phyloP scores from a whole-genome alignment of 768 basidiomycete species.

The Pleurotus ostreatus region DNA sequence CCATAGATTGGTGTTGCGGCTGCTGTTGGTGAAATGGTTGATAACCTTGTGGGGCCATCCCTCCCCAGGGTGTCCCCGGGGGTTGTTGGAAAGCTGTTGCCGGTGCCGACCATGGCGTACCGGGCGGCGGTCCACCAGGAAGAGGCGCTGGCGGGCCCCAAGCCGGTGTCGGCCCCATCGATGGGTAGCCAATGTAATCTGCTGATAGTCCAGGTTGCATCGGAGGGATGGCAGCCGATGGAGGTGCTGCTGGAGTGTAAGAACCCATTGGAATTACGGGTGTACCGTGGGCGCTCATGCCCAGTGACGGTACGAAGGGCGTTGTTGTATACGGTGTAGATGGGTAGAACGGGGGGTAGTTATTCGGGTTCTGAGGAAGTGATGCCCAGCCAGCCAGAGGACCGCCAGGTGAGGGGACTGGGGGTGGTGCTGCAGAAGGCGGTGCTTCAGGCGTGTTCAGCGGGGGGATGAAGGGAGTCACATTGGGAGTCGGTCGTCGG shows the following conservation, averaged over 20 bases:
- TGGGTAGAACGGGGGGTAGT: slow-evolving; percentile 34
- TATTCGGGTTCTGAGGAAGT: slow-evolving; percentile 25
- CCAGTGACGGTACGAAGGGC: slow-evolving; percentile 30
- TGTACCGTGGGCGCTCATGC: slow-evolving; percentile 14
- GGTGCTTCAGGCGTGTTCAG: slow-evolving; percentile 32
- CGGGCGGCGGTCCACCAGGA: slow-evolving; percentile 11
- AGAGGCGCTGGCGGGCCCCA: slow-evolving; percentile 11
- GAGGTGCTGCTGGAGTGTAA: slow-evolving; percentile 11
- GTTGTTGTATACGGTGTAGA: slow-evolving; percentile 31
- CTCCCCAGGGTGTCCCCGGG: slow-evolving; percentile 12
- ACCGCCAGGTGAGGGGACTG: slow-evolving; percentile 22
- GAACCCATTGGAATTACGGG: slow-evolving; percentile 11
- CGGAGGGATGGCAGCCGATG: slow-evolving; percentile 3
- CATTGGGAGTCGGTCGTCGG: slow-evolving; percentile 15
- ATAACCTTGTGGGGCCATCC: slow-evolving; percentile 11
- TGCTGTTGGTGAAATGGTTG: slow-evolving; percentile 11
- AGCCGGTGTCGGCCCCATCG: slow-evolving; percentile 15
- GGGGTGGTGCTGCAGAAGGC: slow-evolving; percentile 27
- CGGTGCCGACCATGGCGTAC: neutral
- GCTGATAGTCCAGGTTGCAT: slow-evolving; percentile 17
- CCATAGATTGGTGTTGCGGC: slow-evolving; percentile 2
- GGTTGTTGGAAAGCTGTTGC: slow-evolving; percentile 14
- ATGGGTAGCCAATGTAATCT: slow-evolving; percentile 30
- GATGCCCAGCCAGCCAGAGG: slow-evolving; percentile 28
- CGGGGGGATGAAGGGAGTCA: slow-evolving; percentile 36